These are phyloP conservation scores for Naganishia vaughanmartiniae DNA, from an alignment of 768 basidiomycete species.

Conservation along the genomic window DNA sequence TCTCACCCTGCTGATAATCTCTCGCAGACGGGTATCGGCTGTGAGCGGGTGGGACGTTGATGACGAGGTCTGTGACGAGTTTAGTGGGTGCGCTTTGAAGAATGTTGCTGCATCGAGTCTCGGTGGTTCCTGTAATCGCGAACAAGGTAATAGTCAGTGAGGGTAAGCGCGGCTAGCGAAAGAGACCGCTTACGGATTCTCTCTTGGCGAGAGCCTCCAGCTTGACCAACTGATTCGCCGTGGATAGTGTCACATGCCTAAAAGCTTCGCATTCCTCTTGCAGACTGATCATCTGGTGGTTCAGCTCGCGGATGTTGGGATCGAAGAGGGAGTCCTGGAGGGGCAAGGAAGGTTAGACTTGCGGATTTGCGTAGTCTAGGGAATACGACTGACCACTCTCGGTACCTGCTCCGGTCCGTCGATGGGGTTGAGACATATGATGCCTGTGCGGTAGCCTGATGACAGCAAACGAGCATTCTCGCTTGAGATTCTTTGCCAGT, in stretches of 20 bases:
- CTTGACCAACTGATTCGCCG: conserved; percentile 44
- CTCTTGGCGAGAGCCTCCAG: conserved; percentile 38
- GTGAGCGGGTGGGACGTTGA: conserved; percentile 47
- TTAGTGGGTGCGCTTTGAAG: conserved; percentile 36
- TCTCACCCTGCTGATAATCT: conserved; percentile 39
- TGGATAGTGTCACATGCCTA: conserved; percentile 48
- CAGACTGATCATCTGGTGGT: conserved; percentile 43
- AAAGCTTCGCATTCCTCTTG: conserved; percentile 52
- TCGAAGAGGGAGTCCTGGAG: conserved; percentile 36
- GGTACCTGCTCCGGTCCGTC: conserved; percentile 14
- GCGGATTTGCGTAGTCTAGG: not conserved
- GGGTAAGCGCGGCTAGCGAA: not conserved
- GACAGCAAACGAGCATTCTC: conserved; percentile 30
- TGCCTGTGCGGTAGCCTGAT: conserved; percentile 14
- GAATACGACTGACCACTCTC: conserved; percentile 26
- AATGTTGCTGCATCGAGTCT: conserved; percentile 44
- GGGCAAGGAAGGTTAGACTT: not conserved
- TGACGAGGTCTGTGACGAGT: conserved; percentile 35
- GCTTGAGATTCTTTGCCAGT: conserved; percentile 29
- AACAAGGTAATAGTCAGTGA: not conserved
- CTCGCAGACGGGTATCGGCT: conserved; percentile 41
- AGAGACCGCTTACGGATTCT: conserved; percentile 37
- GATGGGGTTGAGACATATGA: conserved; percentile 30
- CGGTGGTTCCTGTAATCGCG: conserved; percentile 36
- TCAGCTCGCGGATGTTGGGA: conserved; percentile 45